Percentiles rank a stretch among this genome's conserved stretches.
Conservation (phyloP, 208 protist genomes). For the Wallacemonas collosoma region DNA sequence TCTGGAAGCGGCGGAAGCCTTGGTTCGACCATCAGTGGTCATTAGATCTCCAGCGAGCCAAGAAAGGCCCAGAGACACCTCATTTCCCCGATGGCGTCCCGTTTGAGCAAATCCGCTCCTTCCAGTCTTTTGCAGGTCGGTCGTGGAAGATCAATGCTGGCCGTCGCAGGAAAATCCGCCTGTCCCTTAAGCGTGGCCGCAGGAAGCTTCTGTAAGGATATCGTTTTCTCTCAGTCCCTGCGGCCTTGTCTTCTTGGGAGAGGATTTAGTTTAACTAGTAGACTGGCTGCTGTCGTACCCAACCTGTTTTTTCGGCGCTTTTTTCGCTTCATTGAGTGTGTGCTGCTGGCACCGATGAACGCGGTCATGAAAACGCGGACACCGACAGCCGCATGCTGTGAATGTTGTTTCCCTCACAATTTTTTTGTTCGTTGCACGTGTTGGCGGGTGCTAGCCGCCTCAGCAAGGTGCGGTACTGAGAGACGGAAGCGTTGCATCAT, state of each 20-base stretch:
- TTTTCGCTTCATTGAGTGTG: not conserved
- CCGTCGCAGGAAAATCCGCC: conserved; percentile 81
- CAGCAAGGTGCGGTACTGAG: no score
- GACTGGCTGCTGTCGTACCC: not conserved
- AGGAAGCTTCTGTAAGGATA: conserved; percentile 77
- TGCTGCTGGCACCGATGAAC: no score
- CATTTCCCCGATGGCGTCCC: conserved; percentile 86
- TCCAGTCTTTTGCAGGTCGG: conserved; percentile 84
- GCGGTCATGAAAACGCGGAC: no score
- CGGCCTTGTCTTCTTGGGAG: not conserved
- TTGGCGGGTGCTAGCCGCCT: no score
- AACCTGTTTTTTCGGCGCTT: not conserved
- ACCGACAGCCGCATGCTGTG: no score
- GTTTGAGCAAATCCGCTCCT: conserved; percentile 85
- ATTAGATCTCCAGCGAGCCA: conserved; percentile 73
- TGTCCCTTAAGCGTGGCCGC: conserved; percentile 85
- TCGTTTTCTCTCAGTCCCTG: not conserved
- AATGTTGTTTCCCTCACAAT: no score
- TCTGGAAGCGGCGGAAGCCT: conserved; percentile 91
- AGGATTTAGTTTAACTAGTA: not conserved
- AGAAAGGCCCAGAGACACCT: conserved; percentile 83
- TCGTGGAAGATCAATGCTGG: conserved; percentile 90
- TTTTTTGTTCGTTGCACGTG: no score
- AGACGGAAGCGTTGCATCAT: no score
- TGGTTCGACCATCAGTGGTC: conserved; percentile 91